phyloP scores from a whole-genome alignment of 2,329 filamentous ascomycete species.

The Lachnum nothofagi region DNA sequence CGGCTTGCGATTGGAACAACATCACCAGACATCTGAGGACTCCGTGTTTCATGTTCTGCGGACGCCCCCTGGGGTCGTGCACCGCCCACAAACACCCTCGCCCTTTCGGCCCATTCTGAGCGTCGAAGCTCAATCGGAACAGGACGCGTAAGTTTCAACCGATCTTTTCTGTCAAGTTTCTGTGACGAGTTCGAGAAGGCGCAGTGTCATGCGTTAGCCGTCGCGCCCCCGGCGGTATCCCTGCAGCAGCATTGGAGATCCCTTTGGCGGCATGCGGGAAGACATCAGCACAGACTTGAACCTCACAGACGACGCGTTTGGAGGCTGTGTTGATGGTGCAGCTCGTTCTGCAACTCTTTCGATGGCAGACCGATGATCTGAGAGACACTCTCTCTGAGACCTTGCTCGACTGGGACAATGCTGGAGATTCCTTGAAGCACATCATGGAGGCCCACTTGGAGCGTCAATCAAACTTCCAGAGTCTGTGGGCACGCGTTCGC shows the following conservation, averaged over 20 bases:
- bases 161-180: conserved; percentile 7
- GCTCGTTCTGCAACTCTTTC: background rate
- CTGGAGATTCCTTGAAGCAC: conserved; percentile 12
- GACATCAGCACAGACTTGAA: conserved; percentile 1
- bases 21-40: background rate
- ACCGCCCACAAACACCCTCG: conserved; percentile 4
- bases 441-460: conserved; percentile 12
- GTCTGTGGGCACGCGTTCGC: conserved; percentile 3
- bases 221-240: conserved; percentile 1
- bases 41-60: conserved; percentile 22
- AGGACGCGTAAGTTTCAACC: conserved; percentile 11
- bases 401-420: conserved; percentile 8
- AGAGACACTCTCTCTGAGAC: conserved; percentile 11
- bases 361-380: background rate
- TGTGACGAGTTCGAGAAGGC: conserved; percentile 24
- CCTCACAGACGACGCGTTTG: conserved; percentile 4
- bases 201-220: conserved; percentile 20
- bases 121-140: conserved; percentile 3
- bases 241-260: conserved; percentile 18
- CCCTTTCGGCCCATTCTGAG: background rate
- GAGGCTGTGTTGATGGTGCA: conserved; percentile 9
- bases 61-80: conserved; percentile 12
- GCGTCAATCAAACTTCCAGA: conserved; percentile 12
- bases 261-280: conserved; percentile 6
- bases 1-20: conserved; percentile 15